Percentiles rank a stretch among this genome's conserved stretches.
These are phyloP conservation scores for Carpinus fangiana DNA, from an alignment of 306 rosid genomes.

Conservation along the genomic window DNA sequence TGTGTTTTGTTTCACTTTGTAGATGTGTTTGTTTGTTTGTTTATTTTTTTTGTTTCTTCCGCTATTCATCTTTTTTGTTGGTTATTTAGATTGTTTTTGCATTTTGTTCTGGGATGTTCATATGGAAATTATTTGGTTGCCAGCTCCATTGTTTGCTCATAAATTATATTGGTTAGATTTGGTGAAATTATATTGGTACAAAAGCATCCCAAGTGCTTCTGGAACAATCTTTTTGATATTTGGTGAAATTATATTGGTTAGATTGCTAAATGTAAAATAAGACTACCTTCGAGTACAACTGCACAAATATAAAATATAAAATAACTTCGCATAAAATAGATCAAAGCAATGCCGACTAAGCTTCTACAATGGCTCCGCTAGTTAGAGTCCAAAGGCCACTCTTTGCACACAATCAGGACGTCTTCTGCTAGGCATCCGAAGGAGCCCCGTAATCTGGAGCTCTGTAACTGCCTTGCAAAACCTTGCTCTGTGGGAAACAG, in stretches of 20 bases:
- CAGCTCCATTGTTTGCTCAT: too few species aligned
- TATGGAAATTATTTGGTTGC: too few species aligned
- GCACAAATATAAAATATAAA: neutral
- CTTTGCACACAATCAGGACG: constrained; percentile 86
- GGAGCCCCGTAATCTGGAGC: constrained; percentile 79
- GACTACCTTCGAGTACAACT: neutral
- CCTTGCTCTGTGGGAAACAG: constrained; percentile 61
- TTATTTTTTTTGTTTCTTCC: too few species aligned
- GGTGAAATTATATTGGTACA: too few species aligned
- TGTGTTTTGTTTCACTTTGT: too few species aligned
- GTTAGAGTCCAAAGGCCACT: constrained; percentile 80
- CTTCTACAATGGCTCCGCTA: neutral
- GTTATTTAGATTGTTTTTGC: too few species aligned
- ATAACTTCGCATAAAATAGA: neutral
- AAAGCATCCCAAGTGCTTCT: neutral
- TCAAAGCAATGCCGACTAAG: neutral
- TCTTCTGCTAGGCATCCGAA: constrained; percentile 90
- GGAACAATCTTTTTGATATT: neutral
- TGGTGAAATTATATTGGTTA: neutral
- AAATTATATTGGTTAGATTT: too few species aligned
- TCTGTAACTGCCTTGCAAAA: constrained; percentile 86
- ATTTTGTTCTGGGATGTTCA: too few species aligned
- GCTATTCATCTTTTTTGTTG: too few species aligned
- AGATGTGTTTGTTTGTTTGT: too few species aligned
- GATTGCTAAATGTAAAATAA: neutral